Base-by-base conservation (phyloP, 75 land plant species). In the Larix kaempferi region DNA sequence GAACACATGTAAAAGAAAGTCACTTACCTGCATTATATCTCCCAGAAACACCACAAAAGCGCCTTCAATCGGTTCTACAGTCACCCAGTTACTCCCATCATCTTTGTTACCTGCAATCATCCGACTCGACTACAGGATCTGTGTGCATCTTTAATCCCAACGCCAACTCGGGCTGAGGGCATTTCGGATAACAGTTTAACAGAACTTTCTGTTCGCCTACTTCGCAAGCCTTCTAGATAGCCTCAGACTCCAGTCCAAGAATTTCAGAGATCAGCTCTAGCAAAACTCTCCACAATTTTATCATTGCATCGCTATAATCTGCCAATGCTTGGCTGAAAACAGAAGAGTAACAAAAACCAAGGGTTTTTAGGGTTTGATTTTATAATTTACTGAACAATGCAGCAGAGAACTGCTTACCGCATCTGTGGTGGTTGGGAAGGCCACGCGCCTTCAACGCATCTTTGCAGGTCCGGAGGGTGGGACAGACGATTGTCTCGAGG, bases 1-100 rank as follows among this genome's bases (percentile, higher is more conserved):
- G n/a, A n/a, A n/a, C n/a, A 1, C 33, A 29, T 29, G 33, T 29
- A 29, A 29, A 29, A 29, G 1, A 29, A 29, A 29, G 33, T 29
- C 1, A 29, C 33, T 29, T 29, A 91, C 91, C 62, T 91, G 93
- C 54, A 88, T 80, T 71, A 84, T 86, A 78, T 91, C 93, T 3
- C 93, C 93, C 26, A 91, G 75, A 58, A 89, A 87, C 82, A 91
- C 93, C 15, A 89, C 87, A 49, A 86, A 87, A 2, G 89, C 91
- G 2, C 89, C 91, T 61, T 78, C 74, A 55, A 89, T 79, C 19
- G 93, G 93, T 58, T 86, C 83, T 17, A 91, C 91, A 3, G 93
- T 89, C 79, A 91, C 84, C 93, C 91, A 91, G 0, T 88, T 86
- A 59, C 81, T 73, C 41, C 89, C 89, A 62, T 78, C 85, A 59